Conservation (phyloP, 495 filamentous ascomycete species). For the Aspergillus panamensis region DNA sequence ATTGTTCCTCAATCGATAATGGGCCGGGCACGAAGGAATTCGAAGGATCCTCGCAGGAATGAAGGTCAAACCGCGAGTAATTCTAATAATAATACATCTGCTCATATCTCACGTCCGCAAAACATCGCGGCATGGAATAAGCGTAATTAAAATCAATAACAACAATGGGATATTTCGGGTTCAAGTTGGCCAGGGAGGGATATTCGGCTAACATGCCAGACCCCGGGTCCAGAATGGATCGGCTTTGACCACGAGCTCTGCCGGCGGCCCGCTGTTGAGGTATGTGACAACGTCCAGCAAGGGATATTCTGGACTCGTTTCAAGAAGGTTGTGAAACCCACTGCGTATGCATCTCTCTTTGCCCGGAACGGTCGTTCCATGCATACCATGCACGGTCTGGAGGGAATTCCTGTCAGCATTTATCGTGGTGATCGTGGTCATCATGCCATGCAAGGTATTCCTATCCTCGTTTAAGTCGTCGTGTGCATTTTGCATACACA, state of each 20-base stretch:
- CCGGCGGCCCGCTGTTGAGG: slow-evolving; percentile 7
- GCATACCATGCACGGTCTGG: neutral
- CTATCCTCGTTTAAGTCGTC: neutral
- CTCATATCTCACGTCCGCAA: neutral
- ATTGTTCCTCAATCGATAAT: neutral
- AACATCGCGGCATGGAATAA: neutral
- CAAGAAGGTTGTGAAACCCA: neutral
- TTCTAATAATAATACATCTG: neutral
- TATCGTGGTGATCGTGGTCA: neutral
- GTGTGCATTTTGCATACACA: neutral
- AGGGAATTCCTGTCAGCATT: neutral
- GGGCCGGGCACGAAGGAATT: neutral
- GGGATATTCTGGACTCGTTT: slow-evolving; percentile 1
- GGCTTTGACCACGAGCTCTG: slow-evolving; percentile 11
- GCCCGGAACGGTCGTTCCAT: neutral
- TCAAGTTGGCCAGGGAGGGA: neutral
- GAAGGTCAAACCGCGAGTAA: neutral
- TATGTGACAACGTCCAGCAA: neutral
- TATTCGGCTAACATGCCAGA: neutral
- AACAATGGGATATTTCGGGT: neutral
- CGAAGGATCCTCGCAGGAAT: neutral
- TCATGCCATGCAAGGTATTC: neutral
- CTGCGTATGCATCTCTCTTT: neutral
- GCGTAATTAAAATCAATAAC: neutral
- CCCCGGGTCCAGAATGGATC: neutral